phyloP scores from a whole-genome alignment of 345 rosid species.

The Citrus inodora region DNA sequence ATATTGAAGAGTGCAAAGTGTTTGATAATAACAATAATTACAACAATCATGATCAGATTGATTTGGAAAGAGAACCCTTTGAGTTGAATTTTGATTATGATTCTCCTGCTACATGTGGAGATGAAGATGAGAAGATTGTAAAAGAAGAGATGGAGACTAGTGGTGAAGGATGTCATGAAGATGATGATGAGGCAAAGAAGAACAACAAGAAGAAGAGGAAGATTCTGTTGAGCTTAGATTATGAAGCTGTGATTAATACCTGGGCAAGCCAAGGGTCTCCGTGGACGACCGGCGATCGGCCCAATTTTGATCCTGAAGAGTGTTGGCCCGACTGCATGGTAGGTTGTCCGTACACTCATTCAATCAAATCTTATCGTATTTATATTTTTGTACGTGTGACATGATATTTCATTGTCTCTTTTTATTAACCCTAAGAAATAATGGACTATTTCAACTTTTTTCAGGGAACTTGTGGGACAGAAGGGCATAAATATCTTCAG shows the following conservation, averaged over 20 bases:
- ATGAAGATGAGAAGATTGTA: conserved; percentile 43
- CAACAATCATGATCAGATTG: conserved; percentile 24
- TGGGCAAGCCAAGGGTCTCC: conserved; percentile 76
- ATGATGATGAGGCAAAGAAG: conserved; percentile 16
- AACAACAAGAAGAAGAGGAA: conserved; percentile 50
- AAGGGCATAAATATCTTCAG: neutral
- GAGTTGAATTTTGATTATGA: conserved; percentile 72
- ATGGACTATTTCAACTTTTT: neutral
- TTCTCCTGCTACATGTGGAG: conserved; percentile 41
- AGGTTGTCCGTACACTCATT: conserved; percentile 5
- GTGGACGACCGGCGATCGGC: conserved; percentile 71
- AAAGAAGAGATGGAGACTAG: conserved; percentile 15
- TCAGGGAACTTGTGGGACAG: conserved; percentile 32
- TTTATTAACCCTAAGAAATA: neutral
- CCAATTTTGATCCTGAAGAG: conserved; percentile 47
- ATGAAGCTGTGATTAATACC: conserved; percentile 59
- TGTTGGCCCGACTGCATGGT: conserved; percentile 59
- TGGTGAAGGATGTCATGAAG: neutral
- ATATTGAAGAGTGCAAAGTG: conserved; percentile 15
- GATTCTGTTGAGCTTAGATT: conserved; percentile 53
- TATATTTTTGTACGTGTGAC: neutral
- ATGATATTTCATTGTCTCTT: too few relatives aligned
- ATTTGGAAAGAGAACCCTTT: conserved; percentile 43
- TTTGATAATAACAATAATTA: neutral
- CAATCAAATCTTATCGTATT: too few relatives aligned